phyloP scores from a whole-genome alignment of 2,329 filamentous ascomycete genomes.

The Colletotrichum sp. region DNA sequence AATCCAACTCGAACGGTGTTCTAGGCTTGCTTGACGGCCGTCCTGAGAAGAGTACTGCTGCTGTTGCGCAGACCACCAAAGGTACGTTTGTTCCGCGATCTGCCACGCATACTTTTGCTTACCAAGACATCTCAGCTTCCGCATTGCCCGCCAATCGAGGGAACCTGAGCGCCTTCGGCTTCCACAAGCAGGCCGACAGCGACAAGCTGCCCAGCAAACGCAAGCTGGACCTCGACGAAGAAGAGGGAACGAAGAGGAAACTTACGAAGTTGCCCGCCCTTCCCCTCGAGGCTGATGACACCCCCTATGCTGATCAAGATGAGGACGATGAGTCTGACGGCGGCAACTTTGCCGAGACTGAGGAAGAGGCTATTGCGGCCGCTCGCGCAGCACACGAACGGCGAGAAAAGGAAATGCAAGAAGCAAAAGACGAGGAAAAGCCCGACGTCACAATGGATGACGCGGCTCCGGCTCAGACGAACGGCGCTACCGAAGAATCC shows the following conservation, averaged over 20 bases:
- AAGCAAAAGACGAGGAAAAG: slow-evolving; percentile 47
- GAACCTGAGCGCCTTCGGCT: slow-evolving; percentile 84
- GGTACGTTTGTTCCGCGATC: slow-evolving; percentile 33
- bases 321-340: slow-evolving; percentile 77
- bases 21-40: slow-evolving; percentile 53
- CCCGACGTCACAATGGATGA: slow-evolving; percentile 16
- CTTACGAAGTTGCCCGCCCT: slow-evolving; percentile 88
- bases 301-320: slow-evolving; percentile 66
- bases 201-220: slow-evolving; percentile 74
- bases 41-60: slow-evolving; percentile 35
- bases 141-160: slow-evolving; percentile 70
- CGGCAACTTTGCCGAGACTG: slow-evolving; percentile 79
- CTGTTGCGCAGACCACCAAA: slow-evolving; percentile 36
- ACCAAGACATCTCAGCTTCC: slow-evolving; percentile 43
- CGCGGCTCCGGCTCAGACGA: slow-evolving; percentile 19
- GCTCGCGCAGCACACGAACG: slow-evolving; percentile 85
- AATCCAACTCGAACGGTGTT: slow-evolving; percentile 53
- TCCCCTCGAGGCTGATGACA: slow-evolving; percentile 68
- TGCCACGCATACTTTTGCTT: slow-evolving; percentile 19
- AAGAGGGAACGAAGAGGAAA: slow-evolving; percentile 85
- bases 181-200: slow-evolving; percentile 70
- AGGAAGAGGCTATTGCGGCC: slow-evolving; percentile 87
- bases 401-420: slow-evolving; percentile 69
- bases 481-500: slow-evolving; percentile 28
- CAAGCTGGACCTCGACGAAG: slow-evolving; percentile 85